A percentile compares a stretch with the other conserved stretches of the same genome.
phyloP scores from a whole-genome alignment of 345 rosid genomes.

The Reutealis trisperma region DNA sequence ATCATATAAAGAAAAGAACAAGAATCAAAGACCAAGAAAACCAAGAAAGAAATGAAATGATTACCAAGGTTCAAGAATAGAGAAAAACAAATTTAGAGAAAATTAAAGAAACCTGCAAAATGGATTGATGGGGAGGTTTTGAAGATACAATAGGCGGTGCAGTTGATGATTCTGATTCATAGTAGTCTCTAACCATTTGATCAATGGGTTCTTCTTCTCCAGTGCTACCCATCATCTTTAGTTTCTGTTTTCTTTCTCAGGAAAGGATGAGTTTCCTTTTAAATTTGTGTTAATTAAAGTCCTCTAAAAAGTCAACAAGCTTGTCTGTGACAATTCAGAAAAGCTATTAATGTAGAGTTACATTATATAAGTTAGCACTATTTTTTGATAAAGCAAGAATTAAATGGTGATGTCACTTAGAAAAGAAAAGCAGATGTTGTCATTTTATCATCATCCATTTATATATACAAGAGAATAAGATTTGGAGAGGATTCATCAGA shows the following conservation, averaged over 20 bases:
- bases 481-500: background rate
- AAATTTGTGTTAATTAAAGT: background rate
- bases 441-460: background rate
- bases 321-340: background rate
- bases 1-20: too few relatives aligned
- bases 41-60: background rate
- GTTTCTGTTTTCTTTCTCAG: background rate
- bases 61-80: too few relatives aligned
- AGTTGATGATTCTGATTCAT: constrained; percentile 39
- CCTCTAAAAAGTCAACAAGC: constrained; percentile 17
- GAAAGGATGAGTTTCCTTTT: background rate
- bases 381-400: background rate
- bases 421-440: constrained; percentile 1
- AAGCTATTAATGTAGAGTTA: background rate
- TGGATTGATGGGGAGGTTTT: constrained; percentile 16
- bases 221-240: constrained; percentile 35
- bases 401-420: background rate
- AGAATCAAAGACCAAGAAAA: background rate
- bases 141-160: background rate
- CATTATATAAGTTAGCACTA: background rate
- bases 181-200: constrained; percentile 51
- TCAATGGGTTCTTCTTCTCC: constrained; percentile 47
- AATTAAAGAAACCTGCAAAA: constrained; percentile 32
- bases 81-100: background rate
- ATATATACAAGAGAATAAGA: too few relatives aligned